Conservation (phyloP, 139 green algal genomes). For the Desmodesmus armatus region DNA sequence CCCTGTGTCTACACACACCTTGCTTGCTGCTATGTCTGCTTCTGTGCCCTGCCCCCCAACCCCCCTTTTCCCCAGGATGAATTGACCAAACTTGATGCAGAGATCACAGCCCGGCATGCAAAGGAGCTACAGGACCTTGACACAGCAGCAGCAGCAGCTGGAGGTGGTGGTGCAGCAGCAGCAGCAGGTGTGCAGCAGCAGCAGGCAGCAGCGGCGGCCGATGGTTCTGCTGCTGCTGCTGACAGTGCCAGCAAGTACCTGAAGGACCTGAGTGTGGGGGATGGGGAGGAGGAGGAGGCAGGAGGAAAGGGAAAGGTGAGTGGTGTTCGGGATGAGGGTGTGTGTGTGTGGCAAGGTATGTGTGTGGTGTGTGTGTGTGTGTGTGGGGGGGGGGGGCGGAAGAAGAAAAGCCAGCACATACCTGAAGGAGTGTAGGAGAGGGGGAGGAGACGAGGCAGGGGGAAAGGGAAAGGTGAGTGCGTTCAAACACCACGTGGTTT, state of each 20-base stretch:
- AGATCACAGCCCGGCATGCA: conserved; percentile 70
- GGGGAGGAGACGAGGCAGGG: too few relatives aligned
- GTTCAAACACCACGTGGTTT: background rate
- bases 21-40: background rate
- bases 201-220: conserved; percentile 42
- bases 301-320: conserved; percentile 45
- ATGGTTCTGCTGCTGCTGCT: conserved; percentile 26
- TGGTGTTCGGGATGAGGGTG: background rate
- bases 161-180: conserved; percentile 40
- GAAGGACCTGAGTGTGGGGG: conserved; percentile 38
- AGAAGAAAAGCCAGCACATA: too few relatives aligned
- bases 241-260: conserved; percentile 45
- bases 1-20: too few relatives aligned
- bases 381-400: too few relatives aligned
- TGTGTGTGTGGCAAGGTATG: too few relatives aligned
- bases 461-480: too few relatives aligned
- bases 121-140: conserved; percentile 77
- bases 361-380: too few relatives aligned
- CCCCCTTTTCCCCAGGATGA: too few relatives aligned
- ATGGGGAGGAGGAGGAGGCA: conserved; percentile 18
- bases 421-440: too few relatives aligned
- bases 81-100: conserved; percentile 60
- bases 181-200: conserved; percentile 35
- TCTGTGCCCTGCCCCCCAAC: background rate
- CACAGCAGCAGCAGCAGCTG: conserved; percentile 34